Conservation (phyloP, 495 filamentous ascomycete species). For the Neurospora sp. region DNA sequence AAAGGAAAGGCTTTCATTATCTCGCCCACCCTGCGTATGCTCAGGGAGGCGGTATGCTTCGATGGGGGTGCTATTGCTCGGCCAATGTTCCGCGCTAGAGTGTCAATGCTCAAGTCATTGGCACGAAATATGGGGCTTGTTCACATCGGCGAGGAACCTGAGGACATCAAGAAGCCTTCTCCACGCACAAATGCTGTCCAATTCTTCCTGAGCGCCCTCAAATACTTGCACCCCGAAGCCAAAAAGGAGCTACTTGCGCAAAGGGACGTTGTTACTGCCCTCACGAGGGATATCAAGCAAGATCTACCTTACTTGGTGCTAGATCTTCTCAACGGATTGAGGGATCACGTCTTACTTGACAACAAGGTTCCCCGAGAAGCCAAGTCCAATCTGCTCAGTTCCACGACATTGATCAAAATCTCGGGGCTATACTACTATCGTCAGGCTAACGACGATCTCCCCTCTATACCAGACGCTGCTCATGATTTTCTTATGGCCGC, state of each 20-base stretch:
- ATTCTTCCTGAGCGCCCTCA: conserved; percentile 65
- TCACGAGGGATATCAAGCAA: conserved; percentile 59
- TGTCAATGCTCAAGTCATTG: conserved; percentile 64
- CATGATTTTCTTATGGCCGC: conserved; percentile 64
- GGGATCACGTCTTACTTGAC: conserved; percentile 59
- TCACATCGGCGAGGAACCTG: conserved; percentile 40
- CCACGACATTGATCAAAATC: conserved; percentile 58
- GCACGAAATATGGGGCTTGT: conserved; percentile 48
- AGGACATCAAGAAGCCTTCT: conserved; percentile 52
- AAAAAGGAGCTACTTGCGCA: conserved; percentile 71
- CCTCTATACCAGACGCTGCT: conserved; percentile 45
- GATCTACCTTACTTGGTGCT: conserved; percentile 60
- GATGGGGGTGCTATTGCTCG: conserved; percentile 71
- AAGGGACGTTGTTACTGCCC: conserved; percentile 54
- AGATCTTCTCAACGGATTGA: conserved; percentile 56
- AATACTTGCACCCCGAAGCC: conserved; percentile 54
- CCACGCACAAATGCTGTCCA: conserved; percentile 65
- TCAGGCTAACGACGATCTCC: conserved; percentile 16
- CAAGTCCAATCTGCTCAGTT: conserved; percentile 63
- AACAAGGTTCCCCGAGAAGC: conserved; percentile 53
- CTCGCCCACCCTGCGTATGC: conserved; percentile 67
- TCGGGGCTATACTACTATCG: conserved; percentile 61
- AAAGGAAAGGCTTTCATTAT: conserved; percentile 77
- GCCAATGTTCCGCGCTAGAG: conserved; percentile 56
- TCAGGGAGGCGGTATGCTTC: conserved; percentile 68